Evolutionary conservation across 2,329 filamentous ascomycete genomes (phyloP).

Genomic region (Colletotrichum theobromicola): DNA sequence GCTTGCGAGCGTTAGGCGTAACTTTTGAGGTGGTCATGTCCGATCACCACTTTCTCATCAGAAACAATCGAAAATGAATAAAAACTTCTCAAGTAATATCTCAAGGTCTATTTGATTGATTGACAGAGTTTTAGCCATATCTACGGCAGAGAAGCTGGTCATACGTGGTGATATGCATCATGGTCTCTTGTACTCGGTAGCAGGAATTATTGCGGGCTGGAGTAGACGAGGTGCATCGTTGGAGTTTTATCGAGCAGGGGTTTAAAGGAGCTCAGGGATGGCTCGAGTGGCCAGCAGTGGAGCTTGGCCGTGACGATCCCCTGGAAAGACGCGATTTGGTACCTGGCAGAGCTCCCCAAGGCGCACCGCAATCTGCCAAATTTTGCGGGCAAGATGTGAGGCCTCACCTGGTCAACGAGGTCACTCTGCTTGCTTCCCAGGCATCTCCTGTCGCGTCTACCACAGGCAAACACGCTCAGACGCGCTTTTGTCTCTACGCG

Average conservation of each 20-base stretch:
- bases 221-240: slow-evolving; percentile 28
- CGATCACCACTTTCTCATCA: neutral
- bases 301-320: slow-evolving; percentile 9
- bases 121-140: neutral
- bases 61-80: neutral
- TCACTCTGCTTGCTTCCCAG: slow-evolving; percentile 7
- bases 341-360: neutral
- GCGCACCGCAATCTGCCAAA: slow-evolving; percentile 1
- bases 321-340: slow-evolving; percentile 3
- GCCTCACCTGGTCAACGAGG: slow-evolving; percentile 4
- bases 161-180: neutral
- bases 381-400: slow-evolving; percentile 1
- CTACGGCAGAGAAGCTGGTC: neutral
- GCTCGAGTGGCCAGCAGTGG: slow-evolving; percentile 31
- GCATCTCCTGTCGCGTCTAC: slow-evolving; percentile 4
- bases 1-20: slow-evolving; percentile 15
- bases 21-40: neutral
- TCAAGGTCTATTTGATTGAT: fast-evolving
- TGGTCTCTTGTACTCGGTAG: slow-evolving; percentile 23
- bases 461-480: slow-evolving; percentile 11
- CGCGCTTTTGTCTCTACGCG: neutral
- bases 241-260: slow-evolving; percentile 7
- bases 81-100: neutral
- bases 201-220: slow-evolving; percentile 34
- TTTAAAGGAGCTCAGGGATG: slow-evolving; percentile 10